Conservation (phyloP, 306 rosid species). For the Lathyrus tuberosus region DNA sequence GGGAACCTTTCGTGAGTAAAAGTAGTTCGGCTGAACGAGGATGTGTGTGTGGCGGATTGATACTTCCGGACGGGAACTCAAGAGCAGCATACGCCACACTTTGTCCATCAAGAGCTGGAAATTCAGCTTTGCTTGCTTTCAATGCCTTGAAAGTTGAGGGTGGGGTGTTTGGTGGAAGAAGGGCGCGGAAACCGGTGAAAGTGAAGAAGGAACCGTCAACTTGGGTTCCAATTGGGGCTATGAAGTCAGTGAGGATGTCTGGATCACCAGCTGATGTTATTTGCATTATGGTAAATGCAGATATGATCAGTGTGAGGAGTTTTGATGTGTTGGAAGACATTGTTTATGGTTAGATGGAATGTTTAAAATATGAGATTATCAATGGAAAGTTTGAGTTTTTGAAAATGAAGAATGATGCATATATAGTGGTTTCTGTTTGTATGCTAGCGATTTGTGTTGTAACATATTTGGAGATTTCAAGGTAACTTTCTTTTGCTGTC, state of each 20-base stretch:
- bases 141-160: slow-evolving; percentile 35
- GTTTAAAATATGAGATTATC: not conserved
- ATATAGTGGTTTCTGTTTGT: slow-evolving; percentile 1
- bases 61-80: slow-evolving; percentile 30
- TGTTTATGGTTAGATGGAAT: not conserved
- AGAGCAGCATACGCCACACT: slow-evolving; percentile 62
- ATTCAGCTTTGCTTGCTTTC: slow-evolving; percentile 50
- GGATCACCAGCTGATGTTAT: slow-evolving; percentile 51
- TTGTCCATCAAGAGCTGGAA: slow-evolving; percentile 57
- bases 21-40: slow-evolving; percentile 61
- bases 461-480: slow-evolving; percentile 22
- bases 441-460: not conserved
- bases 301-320: slow-evolving; percentile 31
- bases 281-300: slow-evolving; percentile 27
- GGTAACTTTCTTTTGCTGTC: not conserved
- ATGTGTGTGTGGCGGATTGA: slow-evolving; percentile 59
- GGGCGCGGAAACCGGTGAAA: slow-evolving; percentile 43
- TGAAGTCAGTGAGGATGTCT: slow-evolving; percentile 48
- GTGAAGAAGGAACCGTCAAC: slow-evolving; percentile 56
- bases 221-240: slow-evolving; percentile 11
- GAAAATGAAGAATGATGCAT: not conserved
- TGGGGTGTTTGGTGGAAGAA: not conserved
- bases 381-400: not conserved
- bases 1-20: slow-evolving; percentile 36
- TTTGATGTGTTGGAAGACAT: slow-evolving; percentile 8